These are phyloP conservation scores for Penicillium egyptiacum DNA, from an alignment of 495 filamentous ascomycete species.

Conservation along the genomic window DNA sequence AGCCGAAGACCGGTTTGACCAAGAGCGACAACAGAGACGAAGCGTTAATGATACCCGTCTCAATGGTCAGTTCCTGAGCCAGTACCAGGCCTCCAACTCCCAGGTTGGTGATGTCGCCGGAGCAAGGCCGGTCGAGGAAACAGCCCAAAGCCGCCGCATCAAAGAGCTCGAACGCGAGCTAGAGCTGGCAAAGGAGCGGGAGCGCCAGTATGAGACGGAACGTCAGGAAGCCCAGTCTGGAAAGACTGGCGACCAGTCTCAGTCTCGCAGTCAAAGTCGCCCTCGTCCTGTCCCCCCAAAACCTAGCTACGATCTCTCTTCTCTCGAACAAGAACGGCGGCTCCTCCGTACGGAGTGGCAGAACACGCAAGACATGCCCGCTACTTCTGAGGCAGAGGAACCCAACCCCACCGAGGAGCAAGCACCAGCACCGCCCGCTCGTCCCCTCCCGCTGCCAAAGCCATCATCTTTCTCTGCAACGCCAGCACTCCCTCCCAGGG, in stretches of 20 bases:
- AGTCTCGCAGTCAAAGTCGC: constrained; percentile 38
- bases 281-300: constrained; percentile 49
- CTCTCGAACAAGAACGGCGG: constrained; percentile 71
- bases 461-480: constrained; percentile 14
- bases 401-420: constrained; percentile 32
- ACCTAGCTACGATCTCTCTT: constrained; percentile 64
- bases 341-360: constrained; percentile 70
- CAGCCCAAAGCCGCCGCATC: constrained; percentile 62
- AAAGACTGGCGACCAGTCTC: constrained; percentile 25
- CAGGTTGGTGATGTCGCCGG: constrained; percentile 26
- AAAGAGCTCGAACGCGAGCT: constrained; percentile 83
- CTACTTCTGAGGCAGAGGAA: constrained; percentile 23
- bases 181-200: constrained; percentile 79
- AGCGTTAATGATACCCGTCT: constrained; percentile 63
- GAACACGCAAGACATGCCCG: constrained; percentile 44
- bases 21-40: constrained; percentile 63
- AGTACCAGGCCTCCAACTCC: constrained; percentile 67
- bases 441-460: constrained; percentile 41
- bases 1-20: constrained; percentile 61
- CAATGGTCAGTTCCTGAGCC: constrained; percentile 80
- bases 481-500: constrained; percentile 20
- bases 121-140: constrained; percentile 30
- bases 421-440: constrained; percentile 38
- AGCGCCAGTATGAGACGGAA: constrained; percentile 79
- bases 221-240: constrained; percentile 58